Evolutionary conservation across 1,284 basidiomycete genomes (phyloP).

Genomic region (Vanrija pseudolonga): DNA sequence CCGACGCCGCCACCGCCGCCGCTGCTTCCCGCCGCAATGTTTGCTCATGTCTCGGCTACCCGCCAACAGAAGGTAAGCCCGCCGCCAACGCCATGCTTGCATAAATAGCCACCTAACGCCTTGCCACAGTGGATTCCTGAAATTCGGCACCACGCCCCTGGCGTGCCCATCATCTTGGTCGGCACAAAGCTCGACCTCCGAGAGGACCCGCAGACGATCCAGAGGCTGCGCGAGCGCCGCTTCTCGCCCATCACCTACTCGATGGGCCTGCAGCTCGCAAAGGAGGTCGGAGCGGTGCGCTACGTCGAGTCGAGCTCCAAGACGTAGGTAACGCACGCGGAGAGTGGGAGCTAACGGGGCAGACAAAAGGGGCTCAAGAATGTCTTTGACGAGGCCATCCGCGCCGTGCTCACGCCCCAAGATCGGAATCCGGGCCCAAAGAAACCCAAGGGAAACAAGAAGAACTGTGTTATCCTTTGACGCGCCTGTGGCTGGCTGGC

Average conservation of each 20-base stretch:
- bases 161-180: conserved; percentile 40
- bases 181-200: conserved; percentile 93
- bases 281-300: conserved; percentile 92
- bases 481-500: not conserved
- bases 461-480: conserved; percentile 48
- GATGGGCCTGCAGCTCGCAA: conserved; percentile 54
- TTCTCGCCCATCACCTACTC: conserved; percentile 79
- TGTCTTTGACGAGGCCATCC: conserved; percentile 94
- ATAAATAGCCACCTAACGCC: too few relatives aligned
- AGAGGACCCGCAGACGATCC: conserved; percentile 86
- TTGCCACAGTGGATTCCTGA: conserved; percentile 83
- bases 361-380: conserved; percentile 55
- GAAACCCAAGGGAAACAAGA: conserved; percentile 36
- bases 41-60: too few relatives aligned
- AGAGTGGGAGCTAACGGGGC: not conserved
- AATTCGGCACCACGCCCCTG: conserved; percentile 74
- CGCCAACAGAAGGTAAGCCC: too few relatives aligned
- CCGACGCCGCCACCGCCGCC: too few relatives aligned
- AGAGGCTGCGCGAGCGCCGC: conserved; percentile 88
- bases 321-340: conserved; percentile 52
- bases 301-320: conserved; percentile 96
- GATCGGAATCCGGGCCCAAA: conserved; percentile 22
- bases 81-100: too few relatives aligned
- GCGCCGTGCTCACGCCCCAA: conserved; percentile 53
- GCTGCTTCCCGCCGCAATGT: too few relatives aligned